Conservation (phyloP, 768 basidiomycete genomes). For the Piloderma croceum region DNA sequence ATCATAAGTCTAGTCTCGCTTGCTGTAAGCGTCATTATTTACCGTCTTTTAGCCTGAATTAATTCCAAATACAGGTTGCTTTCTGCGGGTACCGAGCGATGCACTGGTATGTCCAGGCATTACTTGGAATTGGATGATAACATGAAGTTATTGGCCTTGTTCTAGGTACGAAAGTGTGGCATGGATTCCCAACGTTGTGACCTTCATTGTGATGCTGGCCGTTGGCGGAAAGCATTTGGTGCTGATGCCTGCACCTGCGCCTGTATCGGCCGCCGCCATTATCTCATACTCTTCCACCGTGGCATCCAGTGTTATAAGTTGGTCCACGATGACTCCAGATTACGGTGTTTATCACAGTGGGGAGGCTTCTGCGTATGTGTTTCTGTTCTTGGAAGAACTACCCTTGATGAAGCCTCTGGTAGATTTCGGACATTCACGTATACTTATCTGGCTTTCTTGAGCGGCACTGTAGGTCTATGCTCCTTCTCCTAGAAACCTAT, state of each 20-base stretch:
- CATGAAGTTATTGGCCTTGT: not conserved
- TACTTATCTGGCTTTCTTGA: slow-evolving; percentile 57
- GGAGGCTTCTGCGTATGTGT: slow-evolving; percentile 33
- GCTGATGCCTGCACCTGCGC: slow-evolving; percentile 36
- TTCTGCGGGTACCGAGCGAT: slow-evolving; percentile 66
- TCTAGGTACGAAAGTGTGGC: slow-evolving; percentile 66
- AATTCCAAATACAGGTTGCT: slow-evolving; percentile 36
- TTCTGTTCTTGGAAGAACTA: no score
- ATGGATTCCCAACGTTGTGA: slow-evolving; percentile 73
- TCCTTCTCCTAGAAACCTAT: no score
- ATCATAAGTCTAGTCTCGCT: slow-evolving; percentile 28
- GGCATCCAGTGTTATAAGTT: slow-evolving; percentile 34
- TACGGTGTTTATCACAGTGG: slow-evolving; percentile 39
- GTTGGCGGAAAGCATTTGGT: slow-evolving; percentile 68
- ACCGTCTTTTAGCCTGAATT: slow-evolving; percentile 1
- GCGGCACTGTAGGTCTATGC: slow-evolving; percentile 51
- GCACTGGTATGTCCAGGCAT: slow-evolving; percentile 43
- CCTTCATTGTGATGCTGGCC: slow-evolving; percentile 65
- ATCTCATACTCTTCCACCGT: slow-evolving; percentile 35
- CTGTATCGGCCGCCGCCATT: slow-evolving; percentile 31
- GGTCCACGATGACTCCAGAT: slow-evolving; percentile 40
- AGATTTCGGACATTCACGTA: slow-evolving; percentile 60
- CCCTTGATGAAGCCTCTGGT: no score
- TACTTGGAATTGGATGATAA: not conserved
- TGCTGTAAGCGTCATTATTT: slow-evolving; percentile 13